Conservation (phyloP, 805 yeast genomes). For the Saccharomycopsis sp. region DNA sequence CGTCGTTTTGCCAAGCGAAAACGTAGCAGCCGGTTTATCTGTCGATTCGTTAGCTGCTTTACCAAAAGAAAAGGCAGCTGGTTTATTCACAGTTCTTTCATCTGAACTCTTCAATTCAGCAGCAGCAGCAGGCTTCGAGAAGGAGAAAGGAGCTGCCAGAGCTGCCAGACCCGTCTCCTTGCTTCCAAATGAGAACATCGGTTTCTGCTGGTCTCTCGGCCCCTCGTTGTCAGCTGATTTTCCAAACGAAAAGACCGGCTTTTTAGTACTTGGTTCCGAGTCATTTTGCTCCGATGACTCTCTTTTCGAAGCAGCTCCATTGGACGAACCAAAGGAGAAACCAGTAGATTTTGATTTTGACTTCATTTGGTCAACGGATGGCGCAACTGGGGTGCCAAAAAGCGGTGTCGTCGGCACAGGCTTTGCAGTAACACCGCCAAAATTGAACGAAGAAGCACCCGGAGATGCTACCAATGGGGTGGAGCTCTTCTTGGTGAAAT, state of each 20-base stretch:
- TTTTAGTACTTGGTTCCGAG: background rate
- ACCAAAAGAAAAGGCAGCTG: background rate
- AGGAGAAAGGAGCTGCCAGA: background rate
- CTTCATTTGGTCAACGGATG: background rate
- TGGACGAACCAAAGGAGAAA: background rate
- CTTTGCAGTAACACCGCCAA: background rate
- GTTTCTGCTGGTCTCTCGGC: too few relatives aligned
- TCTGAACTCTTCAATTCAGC: too few relatives aligned
- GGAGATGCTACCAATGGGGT: background rate
- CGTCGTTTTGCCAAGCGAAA: too few relatives aligned
- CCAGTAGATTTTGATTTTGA: background rate
- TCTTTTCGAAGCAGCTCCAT: background rate
- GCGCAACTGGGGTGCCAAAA: background rate
- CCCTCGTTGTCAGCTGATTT: background rate
- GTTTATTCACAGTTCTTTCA: too few relatives aligned
- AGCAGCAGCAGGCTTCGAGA: background rate
- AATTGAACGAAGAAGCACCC: background rate
- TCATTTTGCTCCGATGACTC: background rate
- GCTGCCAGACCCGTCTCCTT: background rate
- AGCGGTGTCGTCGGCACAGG: background rate
- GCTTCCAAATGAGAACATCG: background rate
- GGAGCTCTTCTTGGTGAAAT: too few relatives aligned
- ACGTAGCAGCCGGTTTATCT: too few relatives aligned
- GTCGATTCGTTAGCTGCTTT: background rate
- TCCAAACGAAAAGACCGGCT: background rate